Evolutionary conservation across 1,284 basidiomycete species (phyloP).

Genomic region (Pseudomicrostroma phylloplanum): DNA sequence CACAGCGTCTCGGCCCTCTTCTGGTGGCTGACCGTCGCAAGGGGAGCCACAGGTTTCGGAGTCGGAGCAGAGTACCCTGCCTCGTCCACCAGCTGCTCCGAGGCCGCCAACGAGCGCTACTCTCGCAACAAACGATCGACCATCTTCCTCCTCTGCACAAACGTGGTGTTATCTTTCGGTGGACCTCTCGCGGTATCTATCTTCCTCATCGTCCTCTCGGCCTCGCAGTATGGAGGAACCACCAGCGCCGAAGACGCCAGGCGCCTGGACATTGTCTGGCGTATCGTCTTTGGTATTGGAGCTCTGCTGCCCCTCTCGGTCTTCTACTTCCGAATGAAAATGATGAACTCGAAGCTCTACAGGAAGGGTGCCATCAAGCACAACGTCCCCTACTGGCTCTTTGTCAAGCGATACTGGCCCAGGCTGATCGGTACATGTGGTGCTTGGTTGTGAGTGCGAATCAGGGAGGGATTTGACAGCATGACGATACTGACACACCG

Average conservation of each 20-base stretch:
- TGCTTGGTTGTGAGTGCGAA: constrained; percentile 9
- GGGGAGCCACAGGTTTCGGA: constrained; percentile 67
- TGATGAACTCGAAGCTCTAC: constrained; percentile 25
- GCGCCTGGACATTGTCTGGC: constrained; percentile 67
- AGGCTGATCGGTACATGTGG: constrained; percentile 27
- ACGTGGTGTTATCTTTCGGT: constrained; percentile 48
- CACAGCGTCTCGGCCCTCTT: constrained; percentile 60
- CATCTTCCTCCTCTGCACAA: constrained; percentile 70
- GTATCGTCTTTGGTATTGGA: constrained; percentile 59
- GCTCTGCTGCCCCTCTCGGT: constrained; percentile 65
- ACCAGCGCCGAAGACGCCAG: constrained; percentile 55
- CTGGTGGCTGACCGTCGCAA: constrained; percentile 69
- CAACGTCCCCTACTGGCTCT: constrained; percentile 62
- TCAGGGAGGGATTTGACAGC: not conserved
- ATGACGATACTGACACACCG: not conserved
- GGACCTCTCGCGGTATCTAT: constrained; percentile 65
- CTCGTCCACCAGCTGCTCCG: constrained; percentile 62
- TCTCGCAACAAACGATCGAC: constrained; percentile 62
- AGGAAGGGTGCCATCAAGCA: constrained; percentile 26
- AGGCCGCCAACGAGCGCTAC: constrained; percentile 65
- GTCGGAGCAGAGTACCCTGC: constrained; percentile 69
- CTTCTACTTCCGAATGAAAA: constrained; percentile 60
- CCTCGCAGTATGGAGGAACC: constrained; percentile 23
- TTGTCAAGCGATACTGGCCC: constrained; percentile 63
- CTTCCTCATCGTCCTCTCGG: constrained; percentile 67